phyloP scores from a whole-genome alignment of 2,329 filamentous ascomycete species.

The Cladosporium sphaerospermum region DNA sequence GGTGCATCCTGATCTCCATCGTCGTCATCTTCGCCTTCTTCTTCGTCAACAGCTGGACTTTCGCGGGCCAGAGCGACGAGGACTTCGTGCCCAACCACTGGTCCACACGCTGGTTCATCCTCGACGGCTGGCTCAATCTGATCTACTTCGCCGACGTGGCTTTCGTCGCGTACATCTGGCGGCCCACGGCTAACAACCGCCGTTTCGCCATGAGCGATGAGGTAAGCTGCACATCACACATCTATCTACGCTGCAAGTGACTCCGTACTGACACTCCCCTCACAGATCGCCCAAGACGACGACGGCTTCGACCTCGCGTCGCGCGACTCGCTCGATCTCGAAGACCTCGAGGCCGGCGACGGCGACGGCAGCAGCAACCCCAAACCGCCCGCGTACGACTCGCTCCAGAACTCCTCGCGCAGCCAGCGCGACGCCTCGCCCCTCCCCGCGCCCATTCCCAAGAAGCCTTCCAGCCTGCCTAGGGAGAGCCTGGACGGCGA shows the following conservation, averaged over 20 bases:
- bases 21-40: slow-evolving; percentile 97
- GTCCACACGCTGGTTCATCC: slow-evolving; percentile 94
- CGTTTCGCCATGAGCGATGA: slow-evolving; percentile 99
- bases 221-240: slow-evolving; percentile 37
- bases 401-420: slow-evolving; percentile 21
- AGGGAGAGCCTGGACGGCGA: slow-evolving; percentile 72
- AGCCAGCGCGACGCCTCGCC: slow-evolving; percentile 38
- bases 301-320: slow-evolving; percentile 96
- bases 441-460: slow-evolving; percentile 48
- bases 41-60: slow-evolving; percentile 95
- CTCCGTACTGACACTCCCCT: slow-evolving; percentile 25
- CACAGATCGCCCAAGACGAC: slow-evolving; percentile 85
- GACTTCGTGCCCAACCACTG: slow-evolving; percentile 95
- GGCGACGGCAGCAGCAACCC: slow-evolving; percentile 24
- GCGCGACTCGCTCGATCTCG: slow-evolving; percentile 64
- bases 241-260: not conserved
- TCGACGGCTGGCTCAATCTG: slow-evolving; percentile 95
- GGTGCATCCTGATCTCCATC: slow-evolving; percentile 88
- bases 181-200: slow-evolving; percentile 92
- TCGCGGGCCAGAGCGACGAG: slow-evolving; percentile 75
- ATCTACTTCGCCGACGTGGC: slow-evolving; percentile 92
- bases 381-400: slow-evolving; percentile 35
- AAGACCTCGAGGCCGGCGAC: slow-evolving; percentile 28
- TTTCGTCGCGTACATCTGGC: slow-evolving; percentile 92
- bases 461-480: slow-evolving; percentile 44